phyloP scores from a whole-genome alignment of 2,329 filamentous ascomycete species.

The Fusarium keratoplasticum region DNA sequence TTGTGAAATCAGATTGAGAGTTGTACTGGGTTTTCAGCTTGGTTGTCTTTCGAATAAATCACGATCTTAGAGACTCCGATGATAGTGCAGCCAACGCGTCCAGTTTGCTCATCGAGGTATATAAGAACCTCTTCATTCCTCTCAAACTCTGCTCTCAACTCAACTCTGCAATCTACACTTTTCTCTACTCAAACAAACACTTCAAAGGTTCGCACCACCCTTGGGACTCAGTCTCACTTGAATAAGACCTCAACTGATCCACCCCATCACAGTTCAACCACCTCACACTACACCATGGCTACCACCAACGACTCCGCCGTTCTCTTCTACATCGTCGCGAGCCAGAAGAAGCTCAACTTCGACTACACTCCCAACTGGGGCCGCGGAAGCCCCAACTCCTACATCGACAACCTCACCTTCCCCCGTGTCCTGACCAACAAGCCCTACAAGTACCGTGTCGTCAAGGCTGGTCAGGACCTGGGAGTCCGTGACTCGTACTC shows the following conservation, averaged over 20 bases:
- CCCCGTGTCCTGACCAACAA: constrained; percentile 15
- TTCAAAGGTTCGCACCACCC: not conserved
- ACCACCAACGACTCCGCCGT: not conserved
- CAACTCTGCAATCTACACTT: not conserved
- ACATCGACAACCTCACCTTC: constrained; percentile 24
- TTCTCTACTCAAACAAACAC: not conserved
- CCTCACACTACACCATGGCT: not conserved
- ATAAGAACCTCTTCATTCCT: not conserved
- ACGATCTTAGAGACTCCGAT: not conserved
- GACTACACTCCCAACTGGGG: constrained; percentile 24
- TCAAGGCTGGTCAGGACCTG: constrained; percentile 10
- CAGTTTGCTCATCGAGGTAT: not conserved
- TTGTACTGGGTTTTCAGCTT: rapidly evolving
- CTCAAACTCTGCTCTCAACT: not conserved
- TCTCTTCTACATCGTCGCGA: not conserved
- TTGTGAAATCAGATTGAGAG: not conserved
- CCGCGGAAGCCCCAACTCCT: constrained; percentile 18
- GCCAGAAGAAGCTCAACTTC: constrained; percentile 1
- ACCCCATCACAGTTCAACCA: not conserved
- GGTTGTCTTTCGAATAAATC: rapidly evolving
- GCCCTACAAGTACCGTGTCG: constrained; percentile 16
- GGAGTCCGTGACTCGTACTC: constrained; percentile 6
- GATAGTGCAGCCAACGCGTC: not conserved
- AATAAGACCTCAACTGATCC: not conserved
- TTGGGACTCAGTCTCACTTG: not conserved